Evolutionary conservation across 345 rosid genomes (phyloP).

Genomic region (Salix udensis): DNA sequence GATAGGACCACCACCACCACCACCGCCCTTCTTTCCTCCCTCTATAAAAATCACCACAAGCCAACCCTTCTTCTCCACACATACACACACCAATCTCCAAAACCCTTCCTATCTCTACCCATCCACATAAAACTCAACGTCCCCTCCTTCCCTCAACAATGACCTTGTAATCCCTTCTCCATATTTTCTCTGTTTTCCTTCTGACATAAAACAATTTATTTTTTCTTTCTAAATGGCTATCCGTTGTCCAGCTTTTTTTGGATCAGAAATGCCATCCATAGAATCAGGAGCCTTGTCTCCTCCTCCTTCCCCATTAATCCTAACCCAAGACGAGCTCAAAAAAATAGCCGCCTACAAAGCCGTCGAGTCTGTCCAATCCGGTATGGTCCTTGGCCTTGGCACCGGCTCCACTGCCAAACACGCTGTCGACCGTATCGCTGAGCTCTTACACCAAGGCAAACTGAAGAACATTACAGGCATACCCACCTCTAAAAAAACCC

Average conservation of each 20-base stretch:
- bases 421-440: conserved; percentile 90
- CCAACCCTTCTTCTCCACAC: neutral
- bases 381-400: conserved; percentile 97
- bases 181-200: neutral
- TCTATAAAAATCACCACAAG: neutral
- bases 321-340: conserved; percentile 77
- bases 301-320: conserved; percentile 25
- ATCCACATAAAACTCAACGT: neutral
- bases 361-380: conserved; percentile 84
- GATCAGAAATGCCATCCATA: conserved; percentile 21
- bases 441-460: conserved; percentile 66
- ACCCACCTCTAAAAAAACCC: conserved; percentile 77
- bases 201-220: neutral
- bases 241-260: conserved; percentile 16
- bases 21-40: neutral
- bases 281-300: neutral
- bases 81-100: neutral
- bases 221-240: conserved; percentile 39
- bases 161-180: neutral
- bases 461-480: conserved; percentile 65
- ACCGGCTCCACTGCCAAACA: conserved; percentile 96
- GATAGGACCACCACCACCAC: neutral
- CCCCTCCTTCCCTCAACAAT: neutral
- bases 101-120: neutral
- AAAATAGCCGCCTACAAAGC: conserved; percentile 84